A percentile compares a stretch with the other conserved stretches of the same genome.
phyloP scores from a whole-genome alignment of 768 basidiomycete genomes.

The Daedaleopsis sinensis region DNA sequence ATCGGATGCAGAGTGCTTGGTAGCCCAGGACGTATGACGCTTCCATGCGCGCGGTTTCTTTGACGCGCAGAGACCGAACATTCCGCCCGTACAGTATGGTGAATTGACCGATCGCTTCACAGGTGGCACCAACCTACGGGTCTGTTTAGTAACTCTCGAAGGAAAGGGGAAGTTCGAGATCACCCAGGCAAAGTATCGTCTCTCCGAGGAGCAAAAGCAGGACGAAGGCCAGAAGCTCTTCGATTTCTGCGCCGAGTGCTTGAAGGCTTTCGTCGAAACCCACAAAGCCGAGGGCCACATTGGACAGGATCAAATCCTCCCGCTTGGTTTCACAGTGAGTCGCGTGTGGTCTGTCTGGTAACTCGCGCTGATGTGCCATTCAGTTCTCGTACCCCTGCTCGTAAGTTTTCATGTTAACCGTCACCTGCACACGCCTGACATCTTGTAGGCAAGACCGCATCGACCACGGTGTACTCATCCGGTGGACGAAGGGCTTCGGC shows the following conservation, averaged over 20 bases:
- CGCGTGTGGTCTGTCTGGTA: not conserved
- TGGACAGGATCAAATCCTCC: slow-evolving; percentile 60
- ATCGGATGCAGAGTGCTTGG: too few relatives aligned
- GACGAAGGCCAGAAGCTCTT: slow-evolving; percentile 95
- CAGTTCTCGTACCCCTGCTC: slow-evolving; percentile 95
- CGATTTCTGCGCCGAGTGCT: slow-evolving; percentile 95
- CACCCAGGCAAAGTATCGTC: slow-evolving; percentile 95
- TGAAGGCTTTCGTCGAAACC: slow-evolving; percentile 85
- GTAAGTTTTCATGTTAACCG: slow-evolving; percentile 47
- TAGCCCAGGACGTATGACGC: too few relatives aligned
- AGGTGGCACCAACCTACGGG: slow-evolving; percentile 98
- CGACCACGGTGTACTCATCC: slow-evolving; percentile 91
- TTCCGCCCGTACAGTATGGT: not conserved
- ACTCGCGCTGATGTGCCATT: slow-evolving; percentile 16
- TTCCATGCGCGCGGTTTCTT: too few relatives aligned
- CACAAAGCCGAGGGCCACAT: slow-evolving; percentile 59
- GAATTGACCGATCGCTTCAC: not conserved
- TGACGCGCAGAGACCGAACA: not conserved
- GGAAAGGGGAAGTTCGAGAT: slow-evolving; percentile 97
- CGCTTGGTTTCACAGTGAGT: slow-evolving; percentile 92
- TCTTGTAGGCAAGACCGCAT: slow-evolving; percentile 81
- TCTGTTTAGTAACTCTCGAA: slow-evolving; percentile 91
- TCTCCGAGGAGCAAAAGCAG: slow-evolving; percentile 97
- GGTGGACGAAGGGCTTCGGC: slow-evolving; percentile 99
- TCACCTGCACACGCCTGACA: not conserved